A percentile compares a stretch with the other conserved stretches of the same genome.
Conservation (phyloP, 371 early-diverging fungal genomes). For the Syncephalastrum sp. region DNA sequence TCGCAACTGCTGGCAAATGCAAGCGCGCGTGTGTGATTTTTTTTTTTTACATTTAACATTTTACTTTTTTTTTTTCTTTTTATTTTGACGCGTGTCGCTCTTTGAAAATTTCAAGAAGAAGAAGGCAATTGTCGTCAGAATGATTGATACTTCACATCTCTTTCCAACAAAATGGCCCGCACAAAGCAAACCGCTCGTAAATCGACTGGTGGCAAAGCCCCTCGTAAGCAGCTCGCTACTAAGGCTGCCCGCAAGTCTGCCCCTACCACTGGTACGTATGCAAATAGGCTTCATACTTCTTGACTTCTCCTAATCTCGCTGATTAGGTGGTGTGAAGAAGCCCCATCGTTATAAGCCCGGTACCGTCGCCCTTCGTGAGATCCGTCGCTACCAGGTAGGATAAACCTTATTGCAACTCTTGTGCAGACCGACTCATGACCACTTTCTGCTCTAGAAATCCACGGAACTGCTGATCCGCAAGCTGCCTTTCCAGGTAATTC, state of each 20-base stretch:
- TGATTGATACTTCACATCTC: neutral
- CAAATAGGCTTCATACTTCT: no score
- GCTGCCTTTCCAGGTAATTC: slow-evolving; percentile 88
- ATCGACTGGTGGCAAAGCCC: slow-evolving; percentile 98
- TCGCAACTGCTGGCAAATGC: no score
- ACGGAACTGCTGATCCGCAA: slow-evolving; percentile 98
- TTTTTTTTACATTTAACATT: no score
- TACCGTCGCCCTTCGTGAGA: slow-evolving; percentile 95
- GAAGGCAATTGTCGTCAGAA: no score
- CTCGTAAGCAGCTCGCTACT: slow-evolving; percentile 97
- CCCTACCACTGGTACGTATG: slow-evolving; percentile 31
- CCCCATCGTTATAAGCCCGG: slow-evolving; percentile 86
- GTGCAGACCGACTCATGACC: no score
- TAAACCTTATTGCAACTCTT: no score
- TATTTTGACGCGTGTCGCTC: no score
- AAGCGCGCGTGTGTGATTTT: no score
- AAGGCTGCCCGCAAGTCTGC: slow-evolving; percentile 80
- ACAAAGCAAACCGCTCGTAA: slow-evolving; percentile 99
- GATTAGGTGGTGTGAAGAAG: slow-evolving; percentile 65
- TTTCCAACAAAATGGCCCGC: slow-evolving; percentile 77
- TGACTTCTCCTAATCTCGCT: no score
- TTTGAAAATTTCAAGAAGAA: no score
- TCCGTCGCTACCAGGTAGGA: slow-evolving; percentile 87
- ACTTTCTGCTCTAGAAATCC: slow-evolving; percentile 57
- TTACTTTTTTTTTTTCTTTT: no score